These are phyloP conservation scores for Lasiosphaeris hirsuta DNA, from an alignment of 495 filamentous ascomycete genomes.

Conservation along the genomic window DNA sequence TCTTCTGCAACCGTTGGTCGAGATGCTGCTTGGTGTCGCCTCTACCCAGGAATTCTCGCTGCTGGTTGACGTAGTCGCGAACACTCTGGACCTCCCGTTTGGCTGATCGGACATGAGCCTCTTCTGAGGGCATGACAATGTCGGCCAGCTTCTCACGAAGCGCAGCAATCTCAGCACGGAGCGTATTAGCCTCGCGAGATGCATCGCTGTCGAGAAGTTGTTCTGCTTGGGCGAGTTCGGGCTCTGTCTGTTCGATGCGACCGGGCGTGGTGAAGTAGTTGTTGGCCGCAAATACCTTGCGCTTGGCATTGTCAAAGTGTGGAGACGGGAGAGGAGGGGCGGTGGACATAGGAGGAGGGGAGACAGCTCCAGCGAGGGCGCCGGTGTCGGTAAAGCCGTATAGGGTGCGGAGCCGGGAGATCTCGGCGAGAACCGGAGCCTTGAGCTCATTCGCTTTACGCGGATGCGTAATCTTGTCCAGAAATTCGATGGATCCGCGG, in stretches of 20 bases:
- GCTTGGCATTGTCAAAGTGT: constrained; percentile 6
- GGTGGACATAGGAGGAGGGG: not conserved
- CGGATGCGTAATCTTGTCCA: constrained; percentile 2
- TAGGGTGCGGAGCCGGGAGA: not conserved
- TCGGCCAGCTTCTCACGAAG: constrained; percentile 6
- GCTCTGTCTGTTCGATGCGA: constrained; percentile 1
- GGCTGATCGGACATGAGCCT: not conserved
- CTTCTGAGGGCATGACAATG: constrained; percentile 1
- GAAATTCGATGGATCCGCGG: no score
- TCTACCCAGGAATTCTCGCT: no score
- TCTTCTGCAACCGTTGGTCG: no score
- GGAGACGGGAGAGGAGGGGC: constrained; percentile 1
- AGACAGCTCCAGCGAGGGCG: no score
- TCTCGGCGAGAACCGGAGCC: constrained; percentile 2
- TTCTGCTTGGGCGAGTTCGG: constrained; percentile 2
- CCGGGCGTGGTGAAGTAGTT: constrained; percentile 9
- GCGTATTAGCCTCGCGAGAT: not conserved
- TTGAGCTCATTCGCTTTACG: constrained; percentile 6
- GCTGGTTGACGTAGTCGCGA: no score
- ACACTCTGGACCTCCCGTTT: not conserved
- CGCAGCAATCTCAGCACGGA: constrained; percentile 1
- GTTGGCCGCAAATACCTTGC: constrained; percentile 7
- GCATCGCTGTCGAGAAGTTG: not conserved
- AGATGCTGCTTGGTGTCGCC: no score
- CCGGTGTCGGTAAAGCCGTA: not conserved